Evolutionary conservation across 1,139 yeast species (phyloP).

Genomic region (Diutina ranongensis): DNA sequence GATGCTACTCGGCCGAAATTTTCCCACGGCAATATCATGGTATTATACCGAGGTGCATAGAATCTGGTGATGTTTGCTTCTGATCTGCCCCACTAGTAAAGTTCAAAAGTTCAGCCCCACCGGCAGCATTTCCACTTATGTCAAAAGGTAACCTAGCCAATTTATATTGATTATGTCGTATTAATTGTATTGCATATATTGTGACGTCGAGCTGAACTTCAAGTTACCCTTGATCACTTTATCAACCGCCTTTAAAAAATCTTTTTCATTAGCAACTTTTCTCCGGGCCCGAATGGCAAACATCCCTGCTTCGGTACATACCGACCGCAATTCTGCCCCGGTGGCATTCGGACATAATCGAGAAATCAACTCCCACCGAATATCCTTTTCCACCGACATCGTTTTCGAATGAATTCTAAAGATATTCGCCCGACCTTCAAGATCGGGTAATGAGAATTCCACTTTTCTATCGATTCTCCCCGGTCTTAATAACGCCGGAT

Average conservation of each 20-base stretch:
- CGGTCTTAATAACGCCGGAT: slow-evolving; percentile 95
- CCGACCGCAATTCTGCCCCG: slow-evolving; percentile 83
- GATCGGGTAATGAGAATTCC: slow-evolving; percentile 89
- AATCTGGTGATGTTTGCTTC: no score
- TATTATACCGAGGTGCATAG: no score
- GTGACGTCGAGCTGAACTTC: slow-evolving; percentile 93
- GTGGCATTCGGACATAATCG: slow-evolving; percentile 96
- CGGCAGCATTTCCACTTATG: no score
- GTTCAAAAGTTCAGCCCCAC: no score
- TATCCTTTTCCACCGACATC: slow-evolving; percentile 94
- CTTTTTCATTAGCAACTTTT: slow-evolving; percentile 96
- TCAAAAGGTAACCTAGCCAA: no score
- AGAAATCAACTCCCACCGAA: slow-evolving; percentile 96
- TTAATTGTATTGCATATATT: slow-evolving; percentile 93
- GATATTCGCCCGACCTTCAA: slow-evolving; percentile 95
- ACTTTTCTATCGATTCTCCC: slow-evolving; percentile 98
- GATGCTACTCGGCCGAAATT: no score
- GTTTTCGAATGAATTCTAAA: slow-evolving; percentile 94
- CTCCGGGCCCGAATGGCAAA: slow-evolving; percentile 97
- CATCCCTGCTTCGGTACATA: slow-evolving; percentile 98
- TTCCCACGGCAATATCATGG: no score
- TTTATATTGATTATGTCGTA: no score
- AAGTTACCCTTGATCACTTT: slow-evolving; percentile 97
- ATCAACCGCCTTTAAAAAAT: slow-evolving; percentile 92
- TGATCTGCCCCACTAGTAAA: no score